A percentile compares a stretch with the other conserved stretches of the same genome.
These are phyloP conservation scores for Rhizopogon sp. DNA, from an alignment of 768 basidiomycete genomes.

Conservation along the genomic window DNA sequence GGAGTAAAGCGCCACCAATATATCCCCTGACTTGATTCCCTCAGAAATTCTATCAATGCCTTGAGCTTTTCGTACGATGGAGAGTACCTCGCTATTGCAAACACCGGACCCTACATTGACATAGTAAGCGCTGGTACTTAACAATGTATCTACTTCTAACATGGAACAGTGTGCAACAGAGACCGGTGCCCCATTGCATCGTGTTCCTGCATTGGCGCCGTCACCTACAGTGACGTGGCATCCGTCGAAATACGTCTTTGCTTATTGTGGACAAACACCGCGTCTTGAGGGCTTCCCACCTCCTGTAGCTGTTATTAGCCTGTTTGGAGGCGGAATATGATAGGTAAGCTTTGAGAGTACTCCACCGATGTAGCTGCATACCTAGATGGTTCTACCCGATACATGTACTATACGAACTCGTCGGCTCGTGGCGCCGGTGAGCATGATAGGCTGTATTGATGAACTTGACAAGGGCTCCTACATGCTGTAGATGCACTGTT, in stretches of 20 bases:
- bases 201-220: constrained; percentile 66
- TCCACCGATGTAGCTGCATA: not conserved
- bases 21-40: not conserved
- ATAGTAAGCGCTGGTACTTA: constrained; percentile 47
- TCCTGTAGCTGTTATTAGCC: constrained; percentile 63
- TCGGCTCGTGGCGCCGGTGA: not conserved
- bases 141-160: not conserved
- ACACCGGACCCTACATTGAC: constrained; percentile 66
- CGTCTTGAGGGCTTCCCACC: constrained; percentile 59
- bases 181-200: constrained; percentile 68
- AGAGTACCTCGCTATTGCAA: constrained; percentile 78
- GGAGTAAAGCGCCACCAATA: too few species aligned
- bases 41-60: constrained; percentile 64
- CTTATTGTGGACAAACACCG: constrained; percentile 77
- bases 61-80: constrained; percentile 82
- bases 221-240: constrained; percentile 81
- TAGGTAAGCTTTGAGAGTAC: not conserved
- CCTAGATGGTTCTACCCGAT: not conserved
- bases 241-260: constrained; percentile 75
- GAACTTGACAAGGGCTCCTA: too few species aligned
- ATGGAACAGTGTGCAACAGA: constrained; percentile 68
- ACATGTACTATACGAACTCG: not conserved
- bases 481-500: too few species aligned
- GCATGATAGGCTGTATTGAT: too few species aligned
- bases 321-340: constrained; percentile 54